Percentiles rank a stretch among this genome's conserved stretches.
Conservation (phyloP, 164 flowering plant species). For the Nelumbo lutea region DNA sequence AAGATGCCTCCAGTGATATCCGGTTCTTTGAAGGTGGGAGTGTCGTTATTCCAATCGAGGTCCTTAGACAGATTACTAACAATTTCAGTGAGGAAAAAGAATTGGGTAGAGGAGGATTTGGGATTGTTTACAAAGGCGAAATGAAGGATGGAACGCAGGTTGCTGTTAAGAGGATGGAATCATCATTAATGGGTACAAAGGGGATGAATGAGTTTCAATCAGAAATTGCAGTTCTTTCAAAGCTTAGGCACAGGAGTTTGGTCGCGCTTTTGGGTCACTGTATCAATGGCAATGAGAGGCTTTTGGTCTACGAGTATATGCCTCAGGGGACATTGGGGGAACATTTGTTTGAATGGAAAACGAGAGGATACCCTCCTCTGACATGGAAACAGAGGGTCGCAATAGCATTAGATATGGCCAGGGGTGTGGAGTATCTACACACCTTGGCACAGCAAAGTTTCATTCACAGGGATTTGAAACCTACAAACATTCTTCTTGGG, state of each 20-base stretch:
- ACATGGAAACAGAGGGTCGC: constrained; percentile 22
- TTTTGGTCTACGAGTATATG: constrained; percentile 55
- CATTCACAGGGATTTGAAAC: constrained; percentile 51
- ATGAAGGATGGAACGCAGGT: constrained; percentile 45
- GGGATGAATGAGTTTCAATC: constrained; percentile 29
- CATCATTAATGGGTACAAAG: constrained; percentile 26
- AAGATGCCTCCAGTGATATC: constrained; percentile 21
- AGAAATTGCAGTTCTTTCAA: constrained; percentile 18
- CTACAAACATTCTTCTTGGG: constrained; percentile 38
- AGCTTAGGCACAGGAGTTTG: constrained; percentile 18
- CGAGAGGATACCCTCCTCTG: constrained; percentile 9
- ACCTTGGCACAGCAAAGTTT: constrained; percentile 53
- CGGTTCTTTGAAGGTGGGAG: constrained; percentile 33
- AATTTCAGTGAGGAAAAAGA: constrained; percentile 38
- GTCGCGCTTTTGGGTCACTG: constrained; percentile 18
- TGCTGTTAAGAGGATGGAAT: constrained; percentile 59
- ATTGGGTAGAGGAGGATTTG: constrained; percentile 55
- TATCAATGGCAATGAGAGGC: constrained; percentile 27
- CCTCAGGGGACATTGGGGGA: constrained; percentile 30
- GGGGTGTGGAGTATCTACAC: constrained; percentile 42
- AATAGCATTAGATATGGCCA: constrained; percentile 21
- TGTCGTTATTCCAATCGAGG: constrained; percentile 35
- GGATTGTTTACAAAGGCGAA: constrained; percentile 47
- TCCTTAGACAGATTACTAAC: constrained; percentile 41
- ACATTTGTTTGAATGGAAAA: constrained; percentile 10